These are phyloP conservation scores for Taphrina populina DNA, from an alignment of 1,139 yeast species.

Conservation along the genomic window DNA sequence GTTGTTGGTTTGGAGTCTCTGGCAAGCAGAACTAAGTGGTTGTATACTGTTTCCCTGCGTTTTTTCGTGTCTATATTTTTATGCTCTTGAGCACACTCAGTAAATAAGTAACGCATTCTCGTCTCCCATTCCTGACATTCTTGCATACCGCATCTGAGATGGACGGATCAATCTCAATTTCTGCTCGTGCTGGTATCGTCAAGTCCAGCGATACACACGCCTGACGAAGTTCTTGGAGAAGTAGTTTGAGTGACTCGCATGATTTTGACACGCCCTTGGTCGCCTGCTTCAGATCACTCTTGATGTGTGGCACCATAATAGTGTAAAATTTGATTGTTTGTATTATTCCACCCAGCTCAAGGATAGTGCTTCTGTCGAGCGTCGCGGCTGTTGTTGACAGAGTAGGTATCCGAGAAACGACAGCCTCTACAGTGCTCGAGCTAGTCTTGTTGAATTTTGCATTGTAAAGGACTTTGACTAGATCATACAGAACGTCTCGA, in stretches of 20 bases:
- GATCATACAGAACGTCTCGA: background rate
- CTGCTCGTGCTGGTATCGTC: background rate
- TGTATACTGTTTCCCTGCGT: too few relatives aligned
- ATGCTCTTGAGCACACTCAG: constrained; percentile 14
- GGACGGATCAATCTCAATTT: background rate
- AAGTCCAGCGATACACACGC: background rate
- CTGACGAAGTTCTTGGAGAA: background rate
- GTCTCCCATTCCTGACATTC: background rate
- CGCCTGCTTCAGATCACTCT: background rate
- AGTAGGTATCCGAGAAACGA: too few relatives aligned
- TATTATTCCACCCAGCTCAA: background rate
- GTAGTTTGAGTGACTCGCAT: background rate
- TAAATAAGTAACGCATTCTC: constrained; percentile 11
- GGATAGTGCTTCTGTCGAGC: too few relatives aligned
- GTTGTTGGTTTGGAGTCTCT: too few relatives aligned
- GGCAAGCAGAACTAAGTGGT: too few relatives aligned
- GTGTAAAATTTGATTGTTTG: constrained; percentile 1
- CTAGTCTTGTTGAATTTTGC: background rate
- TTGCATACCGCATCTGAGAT: background rate
- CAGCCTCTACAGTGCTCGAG: too few relatives aligned
- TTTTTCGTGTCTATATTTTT: too few relatives aligned
- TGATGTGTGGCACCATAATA: background rate
- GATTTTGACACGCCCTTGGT: background rate
- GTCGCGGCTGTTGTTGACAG: too few relatives aligned
- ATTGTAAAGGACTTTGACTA: background rate